Base-by-base conservation (phyloP, 345 rosid genomes). In the Sonneratia caseolaris region DNA sequence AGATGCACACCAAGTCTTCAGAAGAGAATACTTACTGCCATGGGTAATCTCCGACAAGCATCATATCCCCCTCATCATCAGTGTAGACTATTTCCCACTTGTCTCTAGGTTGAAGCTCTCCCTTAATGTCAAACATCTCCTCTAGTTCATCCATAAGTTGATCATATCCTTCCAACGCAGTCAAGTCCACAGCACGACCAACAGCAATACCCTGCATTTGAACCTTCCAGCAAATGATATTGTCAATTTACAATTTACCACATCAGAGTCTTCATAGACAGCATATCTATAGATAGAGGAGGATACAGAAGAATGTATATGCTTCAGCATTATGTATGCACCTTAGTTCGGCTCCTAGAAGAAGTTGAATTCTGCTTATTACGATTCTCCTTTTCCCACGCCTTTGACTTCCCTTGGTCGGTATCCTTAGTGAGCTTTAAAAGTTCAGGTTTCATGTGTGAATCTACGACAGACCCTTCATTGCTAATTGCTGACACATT, bases 21-120 rank as follows among this genome's bases (percentile, higher is more conserved):
- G 9, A 9, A 24, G 18, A 56, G 9, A 40, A 43, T 62, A 82
- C 97, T 88, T 87, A 94, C 98, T 67, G 78, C 98, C 98, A 91
- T 35, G 97, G 98, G 76, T 94, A 94, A 77, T 94, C 98, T 1
- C 98, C 97, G 19, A 89, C 85, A 32, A 94, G 96, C 98, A 91
- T 94, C 92, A 86, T 87, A 77, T 94, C 98, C 35, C 90, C 98
- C 77, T 94, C 97, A 71, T 94, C 86, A 77, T 91, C 98, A 3
- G 95, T 94, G 74, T 86, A 94, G 70, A 91, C 91, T 70, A 94
- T 82, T 72, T 87, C 88, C 98, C 96, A 91, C 79, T 88, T 88
- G n/a, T 83, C 76, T 37, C 86, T 79, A 43, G 85, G 80, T 61
- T 19, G 76, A 27, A 93, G 89, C 80, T 86, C 85, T 45, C 90